Evolutionary conservation across 164 flowering plant genomes (phyloP).

Genomic region (Dillenia suffruticosa): DNA sequence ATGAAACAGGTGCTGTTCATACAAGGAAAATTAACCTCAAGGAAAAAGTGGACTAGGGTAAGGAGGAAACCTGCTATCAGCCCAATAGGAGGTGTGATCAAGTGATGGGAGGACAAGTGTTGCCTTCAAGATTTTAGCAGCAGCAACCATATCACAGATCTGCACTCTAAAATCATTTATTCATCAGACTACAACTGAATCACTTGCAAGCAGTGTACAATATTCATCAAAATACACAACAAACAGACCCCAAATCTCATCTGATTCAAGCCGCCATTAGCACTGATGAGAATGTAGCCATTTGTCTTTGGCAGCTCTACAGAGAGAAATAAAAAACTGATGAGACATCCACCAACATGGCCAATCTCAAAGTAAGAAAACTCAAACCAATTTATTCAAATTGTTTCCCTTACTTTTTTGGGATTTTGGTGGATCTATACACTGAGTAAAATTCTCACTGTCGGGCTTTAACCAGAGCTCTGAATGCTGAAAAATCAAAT

Average conservation of each 20-base stretch:
- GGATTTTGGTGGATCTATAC: constrained; percentile 51
- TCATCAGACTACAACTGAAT: constrained; percentile 26
- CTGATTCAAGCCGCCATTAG: constrained; percentile 99
- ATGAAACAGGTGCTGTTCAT: no score
- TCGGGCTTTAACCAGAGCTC: constrained; percentile 79
- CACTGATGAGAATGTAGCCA: constrained; percentile 88
- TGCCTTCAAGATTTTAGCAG: constrained; percentile 97
- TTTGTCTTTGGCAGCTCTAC: constrained; percentile 72
- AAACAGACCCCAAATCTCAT: constrained; percentile 99
- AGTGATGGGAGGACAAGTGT: constrained; percentile 98
- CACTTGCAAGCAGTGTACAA: not conserved
- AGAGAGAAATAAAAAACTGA: constrained; percentile 13
- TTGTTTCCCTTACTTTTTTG: constrained; percentile 50
- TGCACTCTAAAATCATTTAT: constrained; percentile 57
- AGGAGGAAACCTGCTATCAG: constrained; percentile 74
- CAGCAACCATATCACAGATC: constrained; percentile 99
- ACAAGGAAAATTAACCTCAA: not conserved
- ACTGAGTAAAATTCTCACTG: constrained; percentile 76
- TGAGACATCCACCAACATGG: not conserved
- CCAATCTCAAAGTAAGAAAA: no score
- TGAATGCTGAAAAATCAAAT: constrained; percentile 42
- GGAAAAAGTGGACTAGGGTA: not conserved
- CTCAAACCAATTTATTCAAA: not conserved
- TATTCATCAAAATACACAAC: constrained; percentile 22
- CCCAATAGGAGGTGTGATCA: constrained; percentile 97